Evolutionary conservation across 2,329 filamentous ascomycete genomes (phyloP).

Genomic region (Mollisia scopiformis): DNA sequence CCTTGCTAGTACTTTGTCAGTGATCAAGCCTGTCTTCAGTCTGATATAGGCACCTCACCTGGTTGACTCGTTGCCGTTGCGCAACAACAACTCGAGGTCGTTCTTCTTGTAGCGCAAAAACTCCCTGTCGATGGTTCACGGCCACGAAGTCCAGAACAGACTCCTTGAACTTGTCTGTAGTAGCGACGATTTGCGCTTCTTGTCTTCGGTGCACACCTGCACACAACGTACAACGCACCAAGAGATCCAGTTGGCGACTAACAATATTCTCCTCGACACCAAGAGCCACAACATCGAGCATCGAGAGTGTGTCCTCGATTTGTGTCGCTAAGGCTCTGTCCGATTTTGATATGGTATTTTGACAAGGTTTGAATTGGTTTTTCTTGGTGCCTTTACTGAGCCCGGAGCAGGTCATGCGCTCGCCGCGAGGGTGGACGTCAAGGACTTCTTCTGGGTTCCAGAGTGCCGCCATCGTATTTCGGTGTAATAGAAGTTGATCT

Average conservation of each 20-base stretch:
- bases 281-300: background rate
- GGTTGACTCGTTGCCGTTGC: too few relatives aligned
- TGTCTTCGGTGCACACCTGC: background rate
- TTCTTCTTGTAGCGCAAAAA: background rate
- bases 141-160: background rate
- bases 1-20: too few relatives aligned
- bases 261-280: background rate
- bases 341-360: background rate
- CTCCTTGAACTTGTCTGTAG: background rate
- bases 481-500: too few relatives aligned
- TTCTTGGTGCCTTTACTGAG: background rate
- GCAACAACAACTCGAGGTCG: background rate
- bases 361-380: background rate
- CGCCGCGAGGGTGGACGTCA: background rate
- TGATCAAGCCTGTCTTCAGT: too few relatives aligned
- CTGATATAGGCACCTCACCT: too few relatives aligned
- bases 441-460: background rate
- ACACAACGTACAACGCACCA: background rate
- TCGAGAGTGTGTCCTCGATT: background rate
- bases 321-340: background rate
- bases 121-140: background rate
- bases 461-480: too few relatives aligned
- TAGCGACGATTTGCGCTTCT: background rate
- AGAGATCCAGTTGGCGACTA: background rate
- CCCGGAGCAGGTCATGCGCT: background rate